Conservation (phyloP, 768 basidiomycete genomes). For the Lepiota venenata region DNA sequence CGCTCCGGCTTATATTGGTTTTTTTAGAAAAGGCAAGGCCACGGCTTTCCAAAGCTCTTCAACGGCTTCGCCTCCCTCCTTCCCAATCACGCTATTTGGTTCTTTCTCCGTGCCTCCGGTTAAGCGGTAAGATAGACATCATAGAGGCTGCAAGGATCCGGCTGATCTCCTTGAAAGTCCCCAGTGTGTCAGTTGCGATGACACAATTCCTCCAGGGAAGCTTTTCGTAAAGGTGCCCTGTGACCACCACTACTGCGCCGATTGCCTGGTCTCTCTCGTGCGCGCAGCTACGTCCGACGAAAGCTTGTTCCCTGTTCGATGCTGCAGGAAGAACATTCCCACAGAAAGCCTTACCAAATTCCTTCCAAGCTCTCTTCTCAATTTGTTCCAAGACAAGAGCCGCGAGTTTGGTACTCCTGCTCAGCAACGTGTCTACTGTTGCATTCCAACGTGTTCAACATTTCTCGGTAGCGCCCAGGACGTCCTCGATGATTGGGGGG, state of each 20-base stretch:
- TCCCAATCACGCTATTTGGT: background rate
- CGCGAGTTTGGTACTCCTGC: slow-evolving; percentile 17
- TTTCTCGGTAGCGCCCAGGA: slow-evolving; percentile 13
- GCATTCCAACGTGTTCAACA: slow-evolving; percentile 14
- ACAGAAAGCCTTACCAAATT: background rate
- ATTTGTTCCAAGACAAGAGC: slow-evolving; percentile 12
- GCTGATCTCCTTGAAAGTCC: slow-evolving; percentile 1
- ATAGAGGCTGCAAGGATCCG: background rate
- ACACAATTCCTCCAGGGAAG: slow-evolving; percentile 5
- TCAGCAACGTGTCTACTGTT: slow-evolving; percentile 17
- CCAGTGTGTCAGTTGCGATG: slow-evolving; percentile 17
- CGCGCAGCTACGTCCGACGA: slow-evolving; percentile 18
- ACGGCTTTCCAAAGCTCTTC: background rate
- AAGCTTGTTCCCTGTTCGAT: slow-evolving; percentile 18
- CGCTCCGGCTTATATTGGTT: background rate
- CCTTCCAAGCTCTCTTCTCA: slow-evolving; percentile 9
- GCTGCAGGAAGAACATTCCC: slow-evolving; percentile 17
- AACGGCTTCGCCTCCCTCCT: background rate
- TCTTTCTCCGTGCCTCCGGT: background rate
- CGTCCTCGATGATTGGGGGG: background rate
- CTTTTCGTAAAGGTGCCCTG: slow-evolving; percentile 13
- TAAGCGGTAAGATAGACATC: background rate
- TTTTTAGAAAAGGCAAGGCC: background rate
- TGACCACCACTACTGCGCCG: slow-evolving; percentile 17
- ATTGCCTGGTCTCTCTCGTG: slow-evolving; percentile 17